A percentile compares a stretch with the other conserved stretches of the same genome.
These are phyloP conservation scores for Galerina marginata DNA, from an alignment of 768 basidiomycete species.

Conservation along the genomic window DNA sequence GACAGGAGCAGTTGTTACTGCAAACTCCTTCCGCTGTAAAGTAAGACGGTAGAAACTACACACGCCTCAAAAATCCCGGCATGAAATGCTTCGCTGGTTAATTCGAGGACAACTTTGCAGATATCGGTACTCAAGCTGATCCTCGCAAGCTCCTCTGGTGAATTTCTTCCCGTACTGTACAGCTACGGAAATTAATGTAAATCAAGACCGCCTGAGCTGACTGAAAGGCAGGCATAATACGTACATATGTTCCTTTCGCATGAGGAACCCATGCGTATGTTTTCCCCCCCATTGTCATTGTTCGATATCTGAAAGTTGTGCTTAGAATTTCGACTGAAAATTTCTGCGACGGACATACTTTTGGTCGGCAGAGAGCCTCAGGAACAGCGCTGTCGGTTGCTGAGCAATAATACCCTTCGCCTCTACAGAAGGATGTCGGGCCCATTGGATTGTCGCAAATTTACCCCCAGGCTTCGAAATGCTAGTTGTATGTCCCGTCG, in stretches of 20 bases:
- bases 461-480: slow-evolving; percentile 19
- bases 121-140: slow-evolving; percentile 8
- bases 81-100: slow-evolving; percentile 24
- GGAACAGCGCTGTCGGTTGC: slow-evolving; percentile 21
- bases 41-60: slow-evolving; percentile 16
- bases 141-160: slow-evolving; percentile 22
- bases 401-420: slow-evolving; percentile 16
- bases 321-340: background rate
- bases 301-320: slow-evolving; percentile 15
- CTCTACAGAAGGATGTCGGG: slow-evolving; percentile 20
- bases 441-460: slow-evolving; percentile 23
- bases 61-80: slow-evolving; percentile 22
- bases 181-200: slow-evolving; percentile 13
- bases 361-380: slow-evolving; percentile 21
- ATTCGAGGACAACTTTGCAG: slow-evolving; percentile 18
- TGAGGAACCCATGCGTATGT: slow-evolving; percentile 24
- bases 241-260: no score
- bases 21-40: slow-evolving; percentile 19
- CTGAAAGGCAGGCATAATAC: no score
- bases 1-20: no score
- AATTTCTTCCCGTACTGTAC: slow-evolving; percentile 24
- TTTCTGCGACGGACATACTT: slow-evolving; percentile 8
- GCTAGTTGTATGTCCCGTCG: slow-evolving; percentile 1
- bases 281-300: slow-evolving; percentile 18
- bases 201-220: slow-evolving; percentile 15